These are phyloP conservation scores for Linanthus parryae DNA, from an alignment of 148 eudicot species.

Conservation along the genomic window DNA sequence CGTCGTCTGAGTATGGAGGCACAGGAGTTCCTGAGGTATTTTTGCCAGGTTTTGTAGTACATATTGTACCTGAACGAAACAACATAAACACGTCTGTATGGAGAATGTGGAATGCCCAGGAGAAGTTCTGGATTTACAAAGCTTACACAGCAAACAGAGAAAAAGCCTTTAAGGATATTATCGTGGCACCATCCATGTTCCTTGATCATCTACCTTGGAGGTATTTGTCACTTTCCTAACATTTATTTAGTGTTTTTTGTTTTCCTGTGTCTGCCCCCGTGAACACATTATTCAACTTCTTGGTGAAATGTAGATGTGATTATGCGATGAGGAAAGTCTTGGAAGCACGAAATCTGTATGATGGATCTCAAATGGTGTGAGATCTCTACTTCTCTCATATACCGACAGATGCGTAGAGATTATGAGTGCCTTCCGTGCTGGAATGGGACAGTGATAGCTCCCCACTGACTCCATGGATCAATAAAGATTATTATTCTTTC, in stretches of 20 bases:
- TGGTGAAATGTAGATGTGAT: slow-evolving; percentile 31
- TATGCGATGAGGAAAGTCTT: slow-evolving; percentile 42
- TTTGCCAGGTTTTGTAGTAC: slow-evolving; percentile 57
- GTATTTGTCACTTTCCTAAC: slow-evolving; percentile 18
- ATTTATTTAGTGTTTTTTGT: background rate
- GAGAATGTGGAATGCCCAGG: slow-evolving; percentile 40
- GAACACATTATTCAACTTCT: background rate
- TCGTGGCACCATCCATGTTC: slow-evolving; percentile 66
- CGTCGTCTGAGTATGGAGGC: slow-evolving; percentile 29
- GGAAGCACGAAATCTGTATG: slow-evolving; percentile 18
- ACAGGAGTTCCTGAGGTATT: slow-evolving; percentile 44
- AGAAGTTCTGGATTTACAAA: slow-evolving; percentile 28
- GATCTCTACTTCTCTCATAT: background rate
- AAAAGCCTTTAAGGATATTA: slow-evolving; percentile 60
- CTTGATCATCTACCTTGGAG: slow-evolving; percentile 92
- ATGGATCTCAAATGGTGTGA: slow-evolving; percentile 18
- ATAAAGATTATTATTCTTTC: too few species aligned
- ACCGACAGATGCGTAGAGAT: too few species aligned
- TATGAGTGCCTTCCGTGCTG: too few species aligned
- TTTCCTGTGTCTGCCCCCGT: background rate
- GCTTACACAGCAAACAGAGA: slow-evolving; percentile 57
- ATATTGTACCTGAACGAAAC: slow-evolving; percentile 40
- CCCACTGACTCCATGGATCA: too few species aligned
- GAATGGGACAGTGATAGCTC: too few species aligned
- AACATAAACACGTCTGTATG: slow-evolving; percentile 24